Conservation (phyloP, 2,329 filamentous ascomycete genomes). For the Penicillium griseofulvum region DNA sequence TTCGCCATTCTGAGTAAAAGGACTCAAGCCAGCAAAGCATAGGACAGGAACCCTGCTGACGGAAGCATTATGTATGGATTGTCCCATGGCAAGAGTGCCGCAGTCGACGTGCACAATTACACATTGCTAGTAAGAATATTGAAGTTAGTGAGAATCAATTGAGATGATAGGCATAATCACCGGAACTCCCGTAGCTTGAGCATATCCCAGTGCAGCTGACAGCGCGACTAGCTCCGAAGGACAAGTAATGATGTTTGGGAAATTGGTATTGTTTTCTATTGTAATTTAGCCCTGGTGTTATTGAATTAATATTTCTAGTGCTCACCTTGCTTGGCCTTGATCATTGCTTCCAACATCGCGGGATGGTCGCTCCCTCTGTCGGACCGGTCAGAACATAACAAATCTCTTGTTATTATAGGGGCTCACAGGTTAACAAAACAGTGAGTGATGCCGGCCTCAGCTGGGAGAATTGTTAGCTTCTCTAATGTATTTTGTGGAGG, state of each 20-base stretch:
- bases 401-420: no score
- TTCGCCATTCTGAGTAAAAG: conserved; percentile 71
- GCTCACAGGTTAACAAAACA: conserved; percentile 46
- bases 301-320: conserved; percentile 20
- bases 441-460: conserved; percentile 36
- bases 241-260: conserved; percentile 71
- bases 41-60: conserved; percentile 68
- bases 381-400: not conserved
- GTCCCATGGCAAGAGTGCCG: conserved; percentile 72
- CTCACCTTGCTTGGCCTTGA: conserved; percentile 66
- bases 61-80: conserved; percentile 73
- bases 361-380: conserved; percentile 55
- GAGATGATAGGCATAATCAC: not conserved
- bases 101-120: conserved; percentile 78
- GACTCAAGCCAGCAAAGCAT: conserved; percentile 72
- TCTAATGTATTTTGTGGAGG: not conserved
- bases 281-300: not conserved
- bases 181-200: conserved; percentile 64
- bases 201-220: conserved; percentile 77
- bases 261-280: conserved; percentile 43
- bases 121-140: conserved; percentile 41
- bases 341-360: conserved; percentile 72
- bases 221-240: conserved; percentile 80
- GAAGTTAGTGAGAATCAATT: not conserved
- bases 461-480: conserved; percentile 4